Evolutionary conservation across 2,329 filamentous ascomycete species (phyloP), one percentile per base, ranked within the genome.

Genomic region (Pseudogymnoascus sp.): DNA sequence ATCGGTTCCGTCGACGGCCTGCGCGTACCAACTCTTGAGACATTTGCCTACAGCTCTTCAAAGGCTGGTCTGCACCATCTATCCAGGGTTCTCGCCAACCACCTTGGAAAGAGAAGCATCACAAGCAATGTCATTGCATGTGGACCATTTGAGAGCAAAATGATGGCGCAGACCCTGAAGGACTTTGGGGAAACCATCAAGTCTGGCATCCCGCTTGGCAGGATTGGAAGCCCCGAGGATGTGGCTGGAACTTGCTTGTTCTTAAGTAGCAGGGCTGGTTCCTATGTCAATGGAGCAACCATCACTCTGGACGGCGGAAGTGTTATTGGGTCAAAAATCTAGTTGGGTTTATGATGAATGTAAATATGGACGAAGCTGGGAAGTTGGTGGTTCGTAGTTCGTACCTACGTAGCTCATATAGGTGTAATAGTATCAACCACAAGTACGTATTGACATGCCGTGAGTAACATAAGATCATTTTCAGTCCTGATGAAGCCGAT

Each of bases 191-290:
- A 83, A 4, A 71, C 72, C 5, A 85, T 88, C 66, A 77, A 78
- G 62, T 75, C 73, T 0, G 79, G 84, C 3, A 84, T 88, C 63
- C 88, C 88, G 8, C 69, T 90, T 66, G 81, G 83, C 0, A 76
- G 88, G 33, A 88, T 90, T 67, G 88, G 88, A 0, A 80, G 75
- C 15, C 81, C 85, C 0, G 75, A 85, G 70, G 88, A 92, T 71
- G 84, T 89, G 3, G 87, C 87, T 0, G 88, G 88, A 0, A 80
- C 87, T 9, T 89, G 87, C 70, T 73, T 92, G 61, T 92, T 87
- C 73, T 72, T 92, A 70, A 79, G 81, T 39, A 88, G 86, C 68
- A 77, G 81, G 61, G 88, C 88, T 1, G 88, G 88, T 3, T 76
- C 81, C 1, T 88, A 80, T 71, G 78, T 87, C 36, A 89, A 87